Conservation (phyloP, 2,329 filamentous ascomycete genomes). For the Canariomyces notabilis region DNA sequence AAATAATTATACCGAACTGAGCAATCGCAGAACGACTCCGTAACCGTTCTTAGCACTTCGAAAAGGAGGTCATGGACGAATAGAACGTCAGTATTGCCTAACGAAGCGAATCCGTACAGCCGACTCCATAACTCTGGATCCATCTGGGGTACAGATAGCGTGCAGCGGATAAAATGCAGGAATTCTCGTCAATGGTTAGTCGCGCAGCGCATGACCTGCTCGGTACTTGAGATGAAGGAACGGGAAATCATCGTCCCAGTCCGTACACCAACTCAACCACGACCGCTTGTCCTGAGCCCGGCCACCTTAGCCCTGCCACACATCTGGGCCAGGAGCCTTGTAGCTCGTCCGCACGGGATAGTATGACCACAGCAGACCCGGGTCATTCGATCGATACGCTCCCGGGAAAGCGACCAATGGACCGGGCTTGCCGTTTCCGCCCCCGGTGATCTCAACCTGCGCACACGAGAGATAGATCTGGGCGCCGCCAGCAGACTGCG, state of each 20-base stretch:
- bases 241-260: background rate
- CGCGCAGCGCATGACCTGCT: background rate
- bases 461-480: slow-evolving; percentile 23
- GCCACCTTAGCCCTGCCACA: slow-evolving; percentile 13
- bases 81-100: background rate
- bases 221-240: background rate
- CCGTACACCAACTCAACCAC: background rate
- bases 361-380: slow-evolving; percentile 16
- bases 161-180: background rate
- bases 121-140: background rate
- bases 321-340: slow-evolving; percentile 17
- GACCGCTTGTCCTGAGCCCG: no score
- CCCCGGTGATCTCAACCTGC: slow-evolving; percentile 23
- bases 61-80: no score
- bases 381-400: slow-evolving; percentile 12
- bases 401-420: slow-evolving; percentile 16
- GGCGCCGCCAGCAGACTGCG: slow-evolving; percentile 16
- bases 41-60: no score
- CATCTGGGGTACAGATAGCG: background rate
- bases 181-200: background rate
- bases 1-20: no score
- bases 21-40: no score
- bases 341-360: slow-evolving; percentile 18
- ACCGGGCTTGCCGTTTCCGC: slow-evolving; percentile 16
- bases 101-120: background rate